A percentile compares a stretch with the other conserved stretches of the same genome.
phyloP scores from a whole-genome alignment of 352 stramenopile genomes.

The Blastocystis sp. region DNA sequence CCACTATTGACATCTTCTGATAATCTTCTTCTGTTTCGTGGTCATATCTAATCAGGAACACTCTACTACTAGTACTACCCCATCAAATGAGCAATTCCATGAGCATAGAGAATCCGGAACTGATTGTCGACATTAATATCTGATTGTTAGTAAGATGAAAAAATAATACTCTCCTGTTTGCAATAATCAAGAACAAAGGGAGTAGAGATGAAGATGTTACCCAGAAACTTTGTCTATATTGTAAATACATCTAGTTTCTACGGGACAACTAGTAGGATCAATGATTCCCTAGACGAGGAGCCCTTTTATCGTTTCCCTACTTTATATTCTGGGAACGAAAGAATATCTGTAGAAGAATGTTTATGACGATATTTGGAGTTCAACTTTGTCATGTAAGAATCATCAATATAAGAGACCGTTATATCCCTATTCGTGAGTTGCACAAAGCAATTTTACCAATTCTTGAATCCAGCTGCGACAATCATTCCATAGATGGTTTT shows the following conservation, averaged over 20 bases:
- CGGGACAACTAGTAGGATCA: not conserved
- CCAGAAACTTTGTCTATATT: conserved; percentile 1
- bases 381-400: not conserved
- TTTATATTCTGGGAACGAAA: conserved; percentile 44
- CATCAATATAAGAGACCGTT: conserved; percentile 8
- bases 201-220: conserved; percentile 50
- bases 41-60: conserved; percentile 8
- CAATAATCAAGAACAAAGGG: conserved; percentile 23
- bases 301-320: not conserved
- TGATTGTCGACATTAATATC: conserved; percentile 12
- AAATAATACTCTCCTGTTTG: conserved; percentile 7
- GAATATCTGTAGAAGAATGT: conserved; percentile 38
- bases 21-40: conserved; percentile 50
- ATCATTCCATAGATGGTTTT: conserved; percentile 39
- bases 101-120: conserved; percentile 41
- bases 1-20: not conserved
- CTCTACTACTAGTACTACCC: not conserved
- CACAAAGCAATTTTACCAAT: not conserved
- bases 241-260: not conserved
- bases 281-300: not conserved
- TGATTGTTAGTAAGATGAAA: not conserved
- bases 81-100: conserved; percentile 53
- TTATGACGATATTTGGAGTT: conserved; percentile 25
- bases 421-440: not conserved
- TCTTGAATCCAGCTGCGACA: not conserved